Percentiles rank a stretch among this genome's conserved stretches.
Evolutionary conservation across 805 yeast species (phyloP).

Genomic region (Metschnikowia rubicola): DNA sequence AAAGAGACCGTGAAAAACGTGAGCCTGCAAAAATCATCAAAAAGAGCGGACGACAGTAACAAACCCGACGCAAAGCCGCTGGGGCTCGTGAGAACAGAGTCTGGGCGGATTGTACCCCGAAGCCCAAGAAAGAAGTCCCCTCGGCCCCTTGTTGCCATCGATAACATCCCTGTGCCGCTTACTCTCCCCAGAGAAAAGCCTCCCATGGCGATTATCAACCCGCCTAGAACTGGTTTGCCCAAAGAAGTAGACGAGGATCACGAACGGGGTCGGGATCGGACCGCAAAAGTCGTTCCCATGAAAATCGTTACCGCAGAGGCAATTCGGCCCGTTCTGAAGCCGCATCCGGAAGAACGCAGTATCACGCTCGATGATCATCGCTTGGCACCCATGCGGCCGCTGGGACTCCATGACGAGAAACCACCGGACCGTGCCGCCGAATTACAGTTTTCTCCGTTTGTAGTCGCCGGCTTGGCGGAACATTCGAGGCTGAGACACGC

Average conservation of each 20-base stretch:
- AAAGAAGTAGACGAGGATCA: neutral
- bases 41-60: neutral
- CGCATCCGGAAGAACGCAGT: neutral
- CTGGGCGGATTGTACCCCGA: neutral
- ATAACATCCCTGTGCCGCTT: neutral
- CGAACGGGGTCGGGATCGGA: neutral
- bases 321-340: neutral
- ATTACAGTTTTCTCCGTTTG: constrained; percentile 8
- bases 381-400: neutral
- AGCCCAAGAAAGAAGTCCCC: neutral
- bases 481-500: neutral
- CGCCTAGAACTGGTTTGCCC: neutral
- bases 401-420: neutral
- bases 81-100: neutral
- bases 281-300: too few species aligned
- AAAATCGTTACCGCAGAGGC: too few species aligned
- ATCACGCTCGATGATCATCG: neutral
- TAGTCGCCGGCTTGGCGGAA: neutral
- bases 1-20: neutral
- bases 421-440: neutral
- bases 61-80: neutral
- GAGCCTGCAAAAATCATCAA: neutral
- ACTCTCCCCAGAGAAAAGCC: neutral
- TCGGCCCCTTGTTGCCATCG: neutral
- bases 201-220: neutral